These are phyloP conservation scores for Aurinia saxatilis DNA, from an alignment of 345 rosid species.

Conservation along the genomic window DNA sequence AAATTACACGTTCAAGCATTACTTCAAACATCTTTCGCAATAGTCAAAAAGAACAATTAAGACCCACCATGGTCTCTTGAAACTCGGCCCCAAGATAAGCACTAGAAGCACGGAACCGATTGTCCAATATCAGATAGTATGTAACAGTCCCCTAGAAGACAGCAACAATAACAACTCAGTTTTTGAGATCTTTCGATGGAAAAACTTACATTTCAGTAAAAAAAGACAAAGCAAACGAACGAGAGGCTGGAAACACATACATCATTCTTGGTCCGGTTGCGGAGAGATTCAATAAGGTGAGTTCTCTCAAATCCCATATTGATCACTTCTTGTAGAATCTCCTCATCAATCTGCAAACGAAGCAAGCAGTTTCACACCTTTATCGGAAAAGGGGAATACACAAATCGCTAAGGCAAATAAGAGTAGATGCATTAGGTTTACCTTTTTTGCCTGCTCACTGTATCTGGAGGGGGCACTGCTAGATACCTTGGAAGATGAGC, in stretches of 20 bases:
- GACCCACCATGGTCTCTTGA: conserved; percentile 62
- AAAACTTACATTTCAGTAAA: neutral
- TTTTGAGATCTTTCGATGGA: neutral
- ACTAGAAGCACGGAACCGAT: conserved; percentile 55
- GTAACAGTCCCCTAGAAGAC: conserved; percentile 84
- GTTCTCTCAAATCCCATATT: conserved; percentile 67
- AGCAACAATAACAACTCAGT: neutral
- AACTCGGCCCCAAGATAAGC: conserved; percentile 75
- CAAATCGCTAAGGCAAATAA: neutral
- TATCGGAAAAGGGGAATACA: neutral
- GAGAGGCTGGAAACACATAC: conserved; percentile 34
- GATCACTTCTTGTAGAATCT: conserved; percentile 70
- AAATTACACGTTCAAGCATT: conserved; percentile 5
- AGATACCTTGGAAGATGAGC: conserved; percentile 77
- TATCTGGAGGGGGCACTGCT: conserved; percentile 80
- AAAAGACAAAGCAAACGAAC: conserved; percentile 15
- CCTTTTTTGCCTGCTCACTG: conserved; percentile 73
- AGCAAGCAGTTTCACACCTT: neutral
- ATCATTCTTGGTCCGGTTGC: conserved; percentile 62
- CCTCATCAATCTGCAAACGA: conserved; percentile 71
- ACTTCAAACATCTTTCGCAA: conserved; percentile 5
- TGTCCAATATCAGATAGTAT: conserved; percentile 81
- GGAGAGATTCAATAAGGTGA: conserved; percentile 67
- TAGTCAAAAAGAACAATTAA: neutral
- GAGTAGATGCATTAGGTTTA: conserved; percentile 5